These are phyloP conservation scores for Dryas drummondii DNA, from an alignment of 306 rosid species.

Conservation along the genomic window DNA sequence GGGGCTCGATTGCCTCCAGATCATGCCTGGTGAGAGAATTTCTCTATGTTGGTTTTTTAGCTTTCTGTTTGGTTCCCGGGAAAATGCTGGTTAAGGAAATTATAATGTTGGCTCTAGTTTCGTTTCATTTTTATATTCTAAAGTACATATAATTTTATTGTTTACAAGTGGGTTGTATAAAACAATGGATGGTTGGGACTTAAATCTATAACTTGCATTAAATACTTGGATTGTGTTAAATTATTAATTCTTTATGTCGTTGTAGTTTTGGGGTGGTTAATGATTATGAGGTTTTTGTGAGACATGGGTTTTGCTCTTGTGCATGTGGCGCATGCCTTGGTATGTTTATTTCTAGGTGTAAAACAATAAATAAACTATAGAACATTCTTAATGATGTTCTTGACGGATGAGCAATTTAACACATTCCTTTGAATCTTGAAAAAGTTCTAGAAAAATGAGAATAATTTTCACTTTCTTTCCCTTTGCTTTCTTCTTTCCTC, in stretches of 20 bases:
- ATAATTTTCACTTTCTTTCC: neutral
- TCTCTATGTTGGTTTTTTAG: neutral
- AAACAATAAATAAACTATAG: too few relatives aligned
- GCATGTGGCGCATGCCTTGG: too few relatives aligned
- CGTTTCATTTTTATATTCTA: neutral
- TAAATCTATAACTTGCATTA: too few relatives aligned
- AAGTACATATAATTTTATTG: too few relatives aligned
- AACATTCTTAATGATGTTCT: too few relatives aligned
- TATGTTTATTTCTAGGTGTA: too few relatives aligned
- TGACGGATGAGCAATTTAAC: too few relatives aligned
- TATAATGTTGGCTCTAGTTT: neutral
- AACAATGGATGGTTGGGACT: too few relatives aligned
- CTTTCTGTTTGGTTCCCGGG: slow-evolving; percentile 14
- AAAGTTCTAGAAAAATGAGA: neutral
- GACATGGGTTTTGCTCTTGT: too few relatives aligned
- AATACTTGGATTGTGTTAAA: neutral
- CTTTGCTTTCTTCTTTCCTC: neutral
- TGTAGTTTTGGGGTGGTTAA: neutral
- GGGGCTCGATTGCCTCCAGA: slow-evolving; percentile 72
- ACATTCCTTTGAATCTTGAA: too few relatives aligned
- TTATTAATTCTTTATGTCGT: neutral
- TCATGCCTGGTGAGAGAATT: slow-evolving; percentile 71
- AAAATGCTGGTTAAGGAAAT: neutral
- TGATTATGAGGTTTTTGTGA: neutral
- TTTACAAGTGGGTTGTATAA: too few relatives aligned